phyloP scores from a whole-genome alignment of 2,329 filamentous ascomycete species.

The Neoscytalidium dimidiatum region DNA sequence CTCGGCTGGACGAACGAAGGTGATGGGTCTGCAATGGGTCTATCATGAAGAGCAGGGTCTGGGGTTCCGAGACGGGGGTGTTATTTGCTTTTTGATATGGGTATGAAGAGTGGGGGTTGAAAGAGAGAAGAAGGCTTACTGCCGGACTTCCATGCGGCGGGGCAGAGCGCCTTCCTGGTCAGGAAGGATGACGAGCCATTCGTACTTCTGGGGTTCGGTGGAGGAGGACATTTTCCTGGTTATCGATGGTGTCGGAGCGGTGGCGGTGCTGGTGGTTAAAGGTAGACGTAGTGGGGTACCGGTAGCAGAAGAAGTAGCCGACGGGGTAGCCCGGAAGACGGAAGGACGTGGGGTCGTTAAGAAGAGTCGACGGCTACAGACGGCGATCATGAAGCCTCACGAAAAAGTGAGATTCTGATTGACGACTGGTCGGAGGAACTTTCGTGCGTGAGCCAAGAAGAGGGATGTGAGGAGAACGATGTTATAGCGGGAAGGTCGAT shows the following conservation, averaged over 20 bases:
- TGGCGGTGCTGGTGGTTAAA: conserved; percentile 11
- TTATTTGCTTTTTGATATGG: neutral
- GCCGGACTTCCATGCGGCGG: conserved; percentile 45
- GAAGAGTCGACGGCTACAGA: neutral
- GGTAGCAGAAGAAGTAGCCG: neutral
- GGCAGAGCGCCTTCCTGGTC: conserved; percentile 46
- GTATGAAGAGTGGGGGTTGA: neutral
- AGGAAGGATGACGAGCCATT: conserved; percentile 55
- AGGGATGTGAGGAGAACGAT: no score
- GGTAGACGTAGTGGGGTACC: neutral
- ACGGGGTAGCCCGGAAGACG: neutral
- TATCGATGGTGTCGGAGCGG: neutral
- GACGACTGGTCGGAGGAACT: neutral
- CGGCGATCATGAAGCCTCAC: neutral
- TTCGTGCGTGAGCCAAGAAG: neutral
- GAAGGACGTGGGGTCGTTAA: neutral
- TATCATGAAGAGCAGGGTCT: no score
- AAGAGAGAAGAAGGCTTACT: conserved; percentile 17
- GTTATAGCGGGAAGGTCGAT: no score
- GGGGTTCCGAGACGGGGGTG: neutral
- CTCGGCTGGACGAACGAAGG: no score
- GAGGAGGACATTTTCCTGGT: conserved; percentile 12
- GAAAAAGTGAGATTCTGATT: no score
- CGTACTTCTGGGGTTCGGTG: conserved; percentile 37
- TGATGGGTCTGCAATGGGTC: no score